Base-by-base conservation (phyloP, 768 basidiomycete species). In the Boletus reticuloceps region DNA sequence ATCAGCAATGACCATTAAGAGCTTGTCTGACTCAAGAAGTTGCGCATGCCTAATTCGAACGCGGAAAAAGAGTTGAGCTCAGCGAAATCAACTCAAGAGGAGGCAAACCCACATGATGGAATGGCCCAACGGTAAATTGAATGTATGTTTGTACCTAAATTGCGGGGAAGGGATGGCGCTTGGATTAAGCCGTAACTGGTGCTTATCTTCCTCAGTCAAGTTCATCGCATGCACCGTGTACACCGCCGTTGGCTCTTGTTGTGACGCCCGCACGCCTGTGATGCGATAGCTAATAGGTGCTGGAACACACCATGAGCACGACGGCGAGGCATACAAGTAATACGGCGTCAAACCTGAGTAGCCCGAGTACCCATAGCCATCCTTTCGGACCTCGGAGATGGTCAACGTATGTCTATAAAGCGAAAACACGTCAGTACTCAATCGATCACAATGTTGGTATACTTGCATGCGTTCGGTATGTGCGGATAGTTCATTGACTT, bases 1-100 rank as follows among this genome's bases (percentile, higher is more conserved):
- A 59, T 78, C 74, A 9, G 74, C 68, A 6, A 77, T 53, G 2
- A 83, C 66, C 5, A 82, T 60, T 11, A 84, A 64, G 4, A 79
- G 67, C 37, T 64, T 75, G n/a, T 72, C 70, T 17, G 69, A 65
- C 16, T 70, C 69, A 19, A 82, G 69, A 2, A 82, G 37, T 50
- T 82, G 80, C 0, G 64, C 62, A 17, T 70, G 67, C 37, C 76
- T 77, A 27, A 2, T 47, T 44, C 4, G n/a, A 47, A 13, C 1
- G 17, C 38, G 8, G 11, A 11, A 6, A 6, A 20, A 29, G 10
- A 8, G 14, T 12, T 36, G 11, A 13, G 10, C 7, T 57, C 20
- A 43, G 25, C 8, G 34, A 29, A 1, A 39, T 42, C 16, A 7
- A n/a, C 6, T 6, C 34, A 34, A 37, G 6, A 11, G 25, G 25